Evolutionary conservation across 345 rosid genomes (phyloP).

Genomic region (Brassica juncea): DNA sequence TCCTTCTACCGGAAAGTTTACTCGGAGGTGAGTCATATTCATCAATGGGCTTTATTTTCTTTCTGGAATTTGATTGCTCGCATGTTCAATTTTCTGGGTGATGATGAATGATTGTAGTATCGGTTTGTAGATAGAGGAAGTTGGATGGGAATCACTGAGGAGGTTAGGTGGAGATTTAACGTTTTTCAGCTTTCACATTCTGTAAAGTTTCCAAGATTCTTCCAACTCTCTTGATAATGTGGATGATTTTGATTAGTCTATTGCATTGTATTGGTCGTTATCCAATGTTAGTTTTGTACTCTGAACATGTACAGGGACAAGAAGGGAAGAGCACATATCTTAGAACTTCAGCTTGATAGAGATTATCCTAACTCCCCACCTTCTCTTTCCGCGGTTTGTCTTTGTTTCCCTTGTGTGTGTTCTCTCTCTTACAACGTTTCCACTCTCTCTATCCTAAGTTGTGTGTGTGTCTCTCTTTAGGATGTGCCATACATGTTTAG

Average conservation of each 20-base stretch:
- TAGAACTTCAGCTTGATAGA: conserved; percentile 60
- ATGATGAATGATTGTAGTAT: not conserved
- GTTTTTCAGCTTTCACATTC: conserved; percentile 59
- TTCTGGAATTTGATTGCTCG: not conserved
- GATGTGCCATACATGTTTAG: conserved; percentile 65
- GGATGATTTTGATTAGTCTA: not conserved
- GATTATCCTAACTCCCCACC: conserved; percentile 66
- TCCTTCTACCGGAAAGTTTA: conserved; percentile 57
- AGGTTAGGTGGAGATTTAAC: conserved; percentile 55
- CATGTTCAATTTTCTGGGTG: not conserved
- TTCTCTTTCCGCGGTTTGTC: conserved; percentile 67
- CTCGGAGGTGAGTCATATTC: conserved; percentile 58
- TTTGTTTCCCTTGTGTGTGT: not conserved
- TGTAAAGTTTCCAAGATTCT: conserved; percentile 48
- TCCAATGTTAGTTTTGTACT: not conserved
- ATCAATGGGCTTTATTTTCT: not conserved
- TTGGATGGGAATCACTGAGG: conserved; percentile 77
- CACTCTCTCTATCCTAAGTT: not conserved
- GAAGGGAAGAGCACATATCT: conserved; percentile 56
- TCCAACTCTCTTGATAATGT: not conserved
- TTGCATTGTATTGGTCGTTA: not conserved
- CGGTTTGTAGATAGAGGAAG: conserved; percentile 65
- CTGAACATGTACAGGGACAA: conserved; percentile 48
- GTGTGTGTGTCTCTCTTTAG: conserved; percentile 38
- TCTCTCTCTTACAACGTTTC: not conserved